Conservation (phyloP, 768 basidiomycete genomes). For the Suillus clintonianus region DNA sequence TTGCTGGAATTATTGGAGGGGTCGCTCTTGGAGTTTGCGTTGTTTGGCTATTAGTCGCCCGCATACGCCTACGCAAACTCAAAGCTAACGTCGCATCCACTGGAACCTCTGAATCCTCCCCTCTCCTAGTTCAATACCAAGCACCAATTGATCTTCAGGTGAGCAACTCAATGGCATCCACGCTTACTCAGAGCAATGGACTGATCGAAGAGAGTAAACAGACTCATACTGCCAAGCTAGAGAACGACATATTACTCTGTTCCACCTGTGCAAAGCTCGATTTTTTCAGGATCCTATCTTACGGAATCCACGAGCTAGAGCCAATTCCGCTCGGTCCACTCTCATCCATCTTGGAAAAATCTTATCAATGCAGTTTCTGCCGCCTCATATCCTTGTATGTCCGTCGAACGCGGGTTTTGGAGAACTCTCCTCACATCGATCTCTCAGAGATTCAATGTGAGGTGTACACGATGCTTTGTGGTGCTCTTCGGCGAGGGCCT, state of each 20-base stretch:
- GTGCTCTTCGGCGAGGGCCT: constrained; percentile 3
- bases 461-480: background rate
- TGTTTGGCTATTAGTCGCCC: background rate
- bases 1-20: background rate
- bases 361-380: constrained; percentile 6
- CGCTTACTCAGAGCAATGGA: background rate
- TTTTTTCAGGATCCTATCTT: constrained; percentile 6
- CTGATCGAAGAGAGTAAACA: background rate
- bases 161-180: background rate
- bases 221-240: background rate
- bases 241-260: background rate
- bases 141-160: background rate
- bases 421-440: constrained; percentile 4
- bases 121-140: background rate
- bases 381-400: constrained; percentile 4
- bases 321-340: constrained; percentile 1
- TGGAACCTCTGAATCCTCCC: background rate
- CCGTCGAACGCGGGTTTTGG: background rate
- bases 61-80: background rate
- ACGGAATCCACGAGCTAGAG: background rate
- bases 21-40: background rate
- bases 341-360: constrained; percentile 2
- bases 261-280: constrained; percentile 3
- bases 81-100: background rate
- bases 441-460: constrained; percentile 1